A percentile compares a stretch with the other conserved stretches of the same genome.
phyloP scores from a whole-genome alignment of 495 filamentous ascomycete genomes.

The Articulospora tetracladia region DNA sequence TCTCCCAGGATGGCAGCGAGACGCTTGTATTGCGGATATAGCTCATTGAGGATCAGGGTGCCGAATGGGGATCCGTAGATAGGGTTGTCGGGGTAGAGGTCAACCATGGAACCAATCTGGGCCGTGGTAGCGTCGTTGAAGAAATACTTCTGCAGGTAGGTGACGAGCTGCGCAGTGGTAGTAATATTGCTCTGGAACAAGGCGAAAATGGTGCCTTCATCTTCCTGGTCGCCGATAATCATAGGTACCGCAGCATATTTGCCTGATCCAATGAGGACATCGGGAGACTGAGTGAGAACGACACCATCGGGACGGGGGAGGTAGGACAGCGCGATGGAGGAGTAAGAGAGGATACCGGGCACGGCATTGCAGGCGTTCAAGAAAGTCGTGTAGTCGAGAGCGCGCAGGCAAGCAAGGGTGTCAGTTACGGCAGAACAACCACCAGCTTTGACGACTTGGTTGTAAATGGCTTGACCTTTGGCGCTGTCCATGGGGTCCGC shows the following conservation, averaged over 20 bases:
- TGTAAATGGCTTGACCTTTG: constrained; percentile 61
- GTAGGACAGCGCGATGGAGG: constrained; percentile 59
- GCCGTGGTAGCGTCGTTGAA: constrained; percentile 36
- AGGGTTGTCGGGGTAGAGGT: constrained; percentile 38
- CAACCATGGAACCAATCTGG: constrained; percentile 38
- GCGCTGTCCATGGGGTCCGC: constrained; percentile 58
- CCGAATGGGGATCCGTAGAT: constrained; percentile 53
- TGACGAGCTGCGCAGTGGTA: constrained; percentile 48
- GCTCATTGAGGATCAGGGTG: constrained; percentile 58
- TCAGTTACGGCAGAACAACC: constrained; percentile 55
- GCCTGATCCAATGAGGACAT: constrained; percentile 41
- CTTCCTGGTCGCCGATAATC: constrained; percentile 57
- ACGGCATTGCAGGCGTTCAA: constrained; percentile 65
- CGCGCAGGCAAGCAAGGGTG: constrained; percentile 61
- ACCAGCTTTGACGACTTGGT: constrained; percentile 53
- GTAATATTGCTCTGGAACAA: constrained; percentile 64
- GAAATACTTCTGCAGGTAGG: constrained; percentile 56
- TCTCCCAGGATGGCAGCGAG: constrained; percentile 74
- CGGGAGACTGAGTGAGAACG: constrained; percentile 51
- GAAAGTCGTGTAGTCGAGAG: constrained; percentile 53
- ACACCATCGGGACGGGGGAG: constrained; percentile 62
- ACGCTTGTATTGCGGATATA: constrained; percentile 73
- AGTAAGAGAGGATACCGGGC: constrained; percentile 58
- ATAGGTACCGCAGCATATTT: constrained; percentile 53
- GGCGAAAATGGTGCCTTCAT: constrained; percentile 57